These are phyloP conservation scores for Kwoniella shandongensis DNA, from an alignment of 768 basidiomycete genomes.

Conservation along the genomic window DNA sequence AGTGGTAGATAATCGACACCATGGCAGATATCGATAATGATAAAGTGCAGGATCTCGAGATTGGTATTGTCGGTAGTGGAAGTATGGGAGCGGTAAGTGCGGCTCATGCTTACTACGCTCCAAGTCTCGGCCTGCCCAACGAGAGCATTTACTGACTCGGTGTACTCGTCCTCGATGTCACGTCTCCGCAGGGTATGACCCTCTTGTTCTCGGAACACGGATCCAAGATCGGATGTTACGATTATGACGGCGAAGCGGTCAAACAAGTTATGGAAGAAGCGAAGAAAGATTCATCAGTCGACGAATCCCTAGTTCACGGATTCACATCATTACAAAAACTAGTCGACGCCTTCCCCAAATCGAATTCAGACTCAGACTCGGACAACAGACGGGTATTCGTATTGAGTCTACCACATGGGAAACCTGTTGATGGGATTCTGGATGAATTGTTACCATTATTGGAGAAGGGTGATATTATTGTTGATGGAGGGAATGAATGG, in stretches of 20 bases:
- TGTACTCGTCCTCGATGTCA: too few species aligned
- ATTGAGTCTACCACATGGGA: slow-evolving; percentile 50
- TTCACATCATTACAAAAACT: slow-evolving; percentile 35
- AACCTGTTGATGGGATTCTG: slow-evolving; percentile 45
- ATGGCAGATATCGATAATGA: slow-evolving; percentile 45
- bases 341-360: slow-evolving; percentile 35
- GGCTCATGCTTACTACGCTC: not conserved
- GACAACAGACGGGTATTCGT: slow-evolving; percentile 45
- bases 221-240: slow-evolving; percentile 36
- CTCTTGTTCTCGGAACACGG: slow-evolving; percentile 38
- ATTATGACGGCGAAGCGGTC: slow-evolving; percentile 37
- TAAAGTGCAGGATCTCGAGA: slow-evolving; percentile 33
- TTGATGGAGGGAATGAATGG: slow-evolving; percentile 54
- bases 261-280: slow-evolving; percentile 29
- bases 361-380: not conserved
- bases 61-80: slow-evolving; percentile 44
- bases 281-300: slow-evolving; percentile 26
- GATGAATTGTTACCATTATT: slow-evolving; percentile 43
- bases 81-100: slow-evolving; percentile 41
- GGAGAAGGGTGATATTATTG: slow-evolving; percentile 48
- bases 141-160: too few species aligned
- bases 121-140: not conserved
- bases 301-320: slow-evolving; percentile 30
- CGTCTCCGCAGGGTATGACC: slow-evolving; percentile 38
- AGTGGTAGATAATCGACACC: not conserved